phyloP scores from a whole-genome alignment of 495 filamentous ascomycete species.

The Xylaria curta region DNA sequence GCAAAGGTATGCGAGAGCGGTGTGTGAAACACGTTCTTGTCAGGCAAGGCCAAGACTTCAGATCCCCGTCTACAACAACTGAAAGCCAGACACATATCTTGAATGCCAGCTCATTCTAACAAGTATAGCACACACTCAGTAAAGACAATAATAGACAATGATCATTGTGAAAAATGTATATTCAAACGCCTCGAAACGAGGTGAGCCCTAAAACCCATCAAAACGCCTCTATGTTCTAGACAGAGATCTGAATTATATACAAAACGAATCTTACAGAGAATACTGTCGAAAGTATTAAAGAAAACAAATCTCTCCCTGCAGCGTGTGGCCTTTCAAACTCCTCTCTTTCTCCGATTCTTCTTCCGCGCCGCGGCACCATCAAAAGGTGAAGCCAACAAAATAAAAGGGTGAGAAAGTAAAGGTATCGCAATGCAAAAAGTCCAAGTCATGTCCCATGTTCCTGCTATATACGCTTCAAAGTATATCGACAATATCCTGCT shows the following conservation, averaged over 20 bases:
- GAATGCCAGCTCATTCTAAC: background rate
- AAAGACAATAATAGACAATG: background rate
- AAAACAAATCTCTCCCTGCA: background rate
- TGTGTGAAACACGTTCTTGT: background rate
- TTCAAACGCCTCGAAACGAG: conserved; percentile 3
- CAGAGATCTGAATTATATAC: conserved; percentile 20
- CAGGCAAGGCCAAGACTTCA: background rate
- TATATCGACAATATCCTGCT: conserved; percentile 3
- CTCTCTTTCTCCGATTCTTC: background rate
- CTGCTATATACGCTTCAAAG: background rate
- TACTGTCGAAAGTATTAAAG: background rate
- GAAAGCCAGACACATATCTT: background rate
- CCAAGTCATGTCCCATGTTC: background rate
- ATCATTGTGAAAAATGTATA: background rate
- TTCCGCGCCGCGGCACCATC: conserved; percentile 6
- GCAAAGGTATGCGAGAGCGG: background rate
- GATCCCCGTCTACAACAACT: background rate
- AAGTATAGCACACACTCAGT: too few species aligned
- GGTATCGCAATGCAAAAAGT: background rate
- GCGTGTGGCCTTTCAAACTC: background rate
- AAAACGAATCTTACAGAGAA: conserved; percentile 16
- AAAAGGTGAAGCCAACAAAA: background rate
- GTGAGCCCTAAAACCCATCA: background rate
- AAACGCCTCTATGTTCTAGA: conserved; percentile 26
- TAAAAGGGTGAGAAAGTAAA: background rate